These are phyloP conservation scores for Vitis hybrid DNA, from an alignment of 177 flowering plant genomes.

Conservation along the genomic window DNA sequence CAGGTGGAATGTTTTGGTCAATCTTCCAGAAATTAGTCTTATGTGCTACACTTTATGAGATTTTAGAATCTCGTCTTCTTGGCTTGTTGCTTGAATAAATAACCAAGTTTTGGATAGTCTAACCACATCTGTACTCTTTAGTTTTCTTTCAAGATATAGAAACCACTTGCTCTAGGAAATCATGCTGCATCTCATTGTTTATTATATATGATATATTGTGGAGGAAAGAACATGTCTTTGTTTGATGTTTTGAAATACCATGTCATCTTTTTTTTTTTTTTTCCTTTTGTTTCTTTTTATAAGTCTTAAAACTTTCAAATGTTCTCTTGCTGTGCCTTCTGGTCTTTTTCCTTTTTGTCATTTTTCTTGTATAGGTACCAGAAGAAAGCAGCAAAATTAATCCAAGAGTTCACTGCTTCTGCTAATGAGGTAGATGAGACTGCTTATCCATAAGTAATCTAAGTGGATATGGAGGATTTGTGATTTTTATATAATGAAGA, in stretches of 20 bases:
- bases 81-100: too few relatives aligned
- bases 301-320: background rate
- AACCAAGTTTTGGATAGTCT: too few relatives aligned
- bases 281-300: background rate
- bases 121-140: too few relatives aligned
- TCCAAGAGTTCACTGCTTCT: constrained; percentile 81
- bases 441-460: constrained; percentile 5
- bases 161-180: too few relatives aligned
- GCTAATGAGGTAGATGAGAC: constrained; percentile 70
- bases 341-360: background rate
- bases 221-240: background rate
- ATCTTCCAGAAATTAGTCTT: too few relatives aligned
- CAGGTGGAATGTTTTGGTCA: too few relatives aligned
- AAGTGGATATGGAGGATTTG: too few relatives aligned
- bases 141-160: too few relatives aligned
- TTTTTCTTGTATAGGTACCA: constrained; percentile 60
- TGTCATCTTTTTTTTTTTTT: background rate
- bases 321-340: background rate
- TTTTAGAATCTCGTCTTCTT: too few relatives aligned
- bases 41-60: too few relatives aligned
- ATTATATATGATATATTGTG: too few relatives aligned
- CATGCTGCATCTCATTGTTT: too few relatives aligned
- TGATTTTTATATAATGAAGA: background rate
- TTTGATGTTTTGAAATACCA: background rate
- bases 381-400: constrained; percentile 78